A percentile compares a stretch with the other conserved stretches of the same genome.
Evolutionary conservation across 2,329 filamentous ascomycete species (phyloP).

Genomic region (Torrubiellomyces zombiae): DNA sequence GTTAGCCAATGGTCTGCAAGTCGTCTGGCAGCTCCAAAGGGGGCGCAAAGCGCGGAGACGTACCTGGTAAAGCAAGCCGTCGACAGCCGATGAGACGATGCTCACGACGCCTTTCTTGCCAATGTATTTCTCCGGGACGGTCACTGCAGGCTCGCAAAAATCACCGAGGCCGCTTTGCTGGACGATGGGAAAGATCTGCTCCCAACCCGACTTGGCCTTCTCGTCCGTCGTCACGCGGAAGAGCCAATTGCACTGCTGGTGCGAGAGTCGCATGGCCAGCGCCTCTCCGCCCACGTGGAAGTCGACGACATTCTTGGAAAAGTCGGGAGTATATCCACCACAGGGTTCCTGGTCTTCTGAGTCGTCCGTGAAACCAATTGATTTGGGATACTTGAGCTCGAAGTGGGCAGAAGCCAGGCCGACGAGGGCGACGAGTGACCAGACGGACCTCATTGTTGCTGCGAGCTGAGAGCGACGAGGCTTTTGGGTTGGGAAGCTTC

Average conservation of each 20-base stretch:
- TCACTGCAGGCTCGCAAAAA: conserved; percentile 34
- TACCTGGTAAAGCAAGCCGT: conserved; percentile 42
- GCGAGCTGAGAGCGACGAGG: conserved; percentile 7
- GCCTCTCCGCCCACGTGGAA: conserved; percentile 42
- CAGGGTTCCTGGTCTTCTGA: conserved; percentile 30
- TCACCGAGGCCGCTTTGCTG: conserved; percentile 35
- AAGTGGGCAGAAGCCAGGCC: conserved; percentile 35
- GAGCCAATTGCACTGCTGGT: conserved; percentile 37
- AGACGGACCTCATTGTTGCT: conserved; percentile 8
- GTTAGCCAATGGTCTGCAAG: conserved; percentile 2
- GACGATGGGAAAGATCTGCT: conserved; percentile 35
- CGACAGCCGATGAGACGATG: conserved; percentile 32
- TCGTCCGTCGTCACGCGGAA: conserved; percentile 39
- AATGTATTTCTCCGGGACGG: conserved; percentile 29
- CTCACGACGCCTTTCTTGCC: conserved; percentile 39
- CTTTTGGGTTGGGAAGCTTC: conserved; percentile 1
- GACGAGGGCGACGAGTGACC: conserved; percentile 21
- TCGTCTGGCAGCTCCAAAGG: too few species aligned
- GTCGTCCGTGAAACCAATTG: conserved; percentile 31
- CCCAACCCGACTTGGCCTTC: conserved; percentile 32
- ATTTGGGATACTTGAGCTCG: conserved; percentile 27
- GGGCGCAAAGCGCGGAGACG: too few species aligned
- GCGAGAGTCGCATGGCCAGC: conserved; percentile 28
- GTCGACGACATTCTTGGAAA: conserved; percentile 28
- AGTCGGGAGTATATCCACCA: conserved; percentile 33